Base-by-base conservation (phyloP, 2,329 filamentous ascomycete genomes). In the Thelonectria rubi region DNA sequence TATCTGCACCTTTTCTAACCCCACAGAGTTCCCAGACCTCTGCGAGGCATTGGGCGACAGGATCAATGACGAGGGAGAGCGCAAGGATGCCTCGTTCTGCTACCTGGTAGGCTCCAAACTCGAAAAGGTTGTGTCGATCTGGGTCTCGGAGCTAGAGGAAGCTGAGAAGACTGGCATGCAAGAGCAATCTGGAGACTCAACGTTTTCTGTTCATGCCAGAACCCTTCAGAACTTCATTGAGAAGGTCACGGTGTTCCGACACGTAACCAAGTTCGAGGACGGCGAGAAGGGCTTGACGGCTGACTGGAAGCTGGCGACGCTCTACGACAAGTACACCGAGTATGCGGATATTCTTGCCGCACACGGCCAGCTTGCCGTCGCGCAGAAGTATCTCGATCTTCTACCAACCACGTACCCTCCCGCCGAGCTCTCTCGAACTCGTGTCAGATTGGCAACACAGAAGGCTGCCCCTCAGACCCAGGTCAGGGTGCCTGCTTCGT, bases 251-350 rank as follows among this genome's bases (percentile, higher is more conserved):
- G 87, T 99, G 55, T 99, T 99, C 88, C 90, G 95, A 56, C 87
- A 95, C 69, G 94, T 97, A 45, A 94, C 93, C 64, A 93, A 94
- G 73, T 99, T 97, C 81, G 82, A 91, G 70, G 95, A 99, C 74
- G 78, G 80, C 9, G 93, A 97, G 73, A 86, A 87, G 65, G 79
- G 80, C 48, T 86, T 92, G 69, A 83, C 86, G 10, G 88, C 89
- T 1, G 92, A 90, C 69, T 99, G 94, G 94, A 97, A 97, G 80
- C 87, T 99, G 62, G 86, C 88, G 39, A 84, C 89, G 2, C 82
- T 99, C 55, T 99, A 99, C 77, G 90, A 93, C 75, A 97, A 97
- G 79, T 99, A 99, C 75, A 90, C 91, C 26, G 95, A 99, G 79
- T 99, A 98, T 76, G 94, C 95, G 14, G 94, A 99, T 74, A 94